Evolutionary conservation across 2,329 filamentous ascomycete species (phyloP), one percentile per base, ranked within the genome.

Genomic region (Microsporum ferrugineum): DNA sequence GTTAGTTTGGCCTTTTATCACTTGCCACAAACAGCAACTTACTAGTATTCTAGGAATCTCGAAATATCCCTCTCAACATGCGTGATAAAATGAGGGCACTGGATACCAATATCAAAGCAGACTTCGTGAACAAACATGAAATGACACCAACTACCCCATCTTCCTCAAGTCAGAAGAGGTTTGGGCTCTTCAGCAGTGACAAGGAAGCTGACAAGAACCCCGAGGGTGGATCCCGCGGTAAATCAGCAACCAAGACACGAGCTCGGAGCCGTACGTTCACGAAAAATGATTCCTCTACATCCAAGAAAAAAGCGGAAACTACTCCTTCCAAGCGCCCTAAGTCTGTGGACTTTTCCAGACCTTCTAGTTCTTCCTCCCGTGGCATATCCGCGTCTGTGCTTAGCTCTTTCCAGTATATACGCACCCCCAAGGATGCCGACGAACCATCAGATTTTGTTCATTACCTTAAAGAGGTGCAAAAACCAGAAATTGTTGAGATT

Each of bases 11-110:
- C 84, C 12, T 17, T 76, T 79, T 66, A 78, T 84, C n/a, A 12
- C 8, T 31, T 23, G 17, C 38, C 36, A 8, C 34, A 36, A 17
- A 36, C 17, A 29, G 14, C 12, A 55, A 3, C 57, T 60, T 49
- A 53, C 84, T 33, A 57, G n/a, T 60, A 23, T 36, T 58, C 45
- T 72, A 95, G 73, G 90, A 96, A 71, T 85, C 91, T 17, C 84
- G 92, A 65, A 96, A 97, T 69, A 95, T 97, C 60, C 91, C 92
- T 2, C 89, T 95, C 69, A 88, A 96, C 65, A 91, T 96, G 79
- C 83, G 92, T 60, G 90, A 92, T 73, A 95, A 95, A 76, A 96
- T 99, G 91, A 84, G 92, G 53, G 91, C 86, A 61, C 78, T 99
- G 63, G 90, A 89, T 64, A 82, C 89, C 65, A 88, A 88, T 39